Conservation (phyloP, 768 basidiomycete species). For the Tylopilus sp. region DNA sequence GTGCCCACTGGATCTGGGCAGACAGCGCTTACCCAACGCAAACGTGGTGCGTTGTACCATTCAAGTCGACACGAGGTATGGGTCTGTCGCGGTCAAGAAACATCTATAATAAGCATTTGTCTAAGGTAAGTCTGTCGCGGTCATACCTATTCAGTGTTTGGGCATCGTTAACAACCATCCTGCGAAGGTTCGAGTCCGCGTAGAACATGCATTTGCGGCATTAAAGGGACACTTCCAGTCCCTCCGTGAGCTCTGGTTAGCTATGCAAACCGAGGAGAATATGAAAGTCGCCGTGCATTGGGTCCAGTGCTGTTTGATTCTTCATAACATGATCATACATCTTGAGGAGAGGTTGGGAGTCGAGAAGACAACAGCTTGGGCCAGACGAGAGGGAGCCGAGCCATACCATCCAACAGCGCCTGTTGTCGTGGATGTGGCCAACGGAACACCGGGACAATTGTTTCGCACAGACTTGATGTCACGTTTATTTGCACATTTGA, state of each 20-base stretch:
- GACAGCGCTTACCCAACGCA: no score
- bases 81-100: no score
- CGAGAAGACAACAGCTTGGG: background rate
- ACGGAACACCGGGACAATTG: background rate
- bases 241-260: background rate
- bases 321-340: conserved; percentile 10
- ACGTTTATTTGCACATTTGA: no score
- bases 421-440: background rate
- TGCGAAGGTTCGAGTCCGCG: background rate
- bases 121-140: no score
- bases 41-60: no score
- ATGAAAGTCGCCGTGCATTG: background rate
- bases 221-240: conserved; percentile 13
- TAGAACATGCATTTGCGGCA: conserved; percentile 6
- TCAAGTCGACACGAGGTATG: no score
- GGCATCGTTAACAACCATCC: no score
- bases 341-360: conserved; percentile 2
- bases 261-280: background rate
- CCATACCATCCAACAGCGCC: background rate
- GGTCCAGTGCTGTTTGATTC: conserved; percentile 6
- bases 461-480: background rate
- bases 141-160: no score
- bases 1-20: no score
- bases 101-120: no score
- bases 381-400: background rate